Conservation (phyloP, 169 alveolate genomes). For the Plasmodium yoelii region DNA sequence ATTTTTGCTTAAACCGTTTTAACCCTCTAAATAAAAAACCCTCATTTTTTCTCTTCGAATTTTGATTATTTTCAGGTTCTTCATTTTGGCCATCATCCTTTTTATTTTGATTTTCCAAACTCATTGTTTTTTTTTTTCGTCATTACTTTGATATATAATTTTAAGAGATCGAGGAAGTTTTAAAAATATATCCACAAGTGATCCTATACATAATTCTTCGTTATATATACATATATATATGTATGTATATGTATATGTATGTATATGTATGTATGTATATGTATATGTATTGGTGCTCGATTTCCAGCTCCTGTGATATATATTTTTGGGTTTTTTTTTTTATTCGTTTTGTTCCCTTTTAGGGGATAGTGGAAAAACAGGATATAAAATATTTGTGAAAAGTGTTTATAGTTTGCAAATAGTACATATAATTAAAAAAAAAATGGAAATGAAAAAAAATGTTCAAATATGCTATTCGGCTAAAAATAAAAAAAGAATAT, state of each 20-base stretch:
- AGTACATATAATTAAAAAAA: too few species aligned
- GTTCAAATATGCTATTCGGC: too few species aligned
- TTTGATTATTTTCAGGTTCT: conserved; percentile 2
- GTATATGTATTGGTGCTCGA: neutral
- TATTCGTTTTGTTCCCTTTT: too few species aligned
- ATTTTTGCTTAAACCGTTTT: conserved; percentile 41
- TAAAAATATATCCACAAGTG: neutral
- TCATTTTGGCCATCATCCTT: conserved; percentile 3
- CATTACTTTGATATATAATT: neutral
- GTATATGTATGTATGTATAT: neutral
- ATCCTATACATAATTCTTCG: neutral
- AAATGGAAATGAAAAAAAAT: too few species aligned
- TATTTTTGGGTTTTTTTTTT: too few species aligned
- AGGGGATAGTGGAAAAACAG: too few species aligned
- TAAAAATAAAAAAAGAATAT: too few species aligned
- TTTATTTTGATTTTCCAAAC: conserved; percentile 8
- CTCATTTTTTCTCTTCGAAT: conserved; percentile 62
- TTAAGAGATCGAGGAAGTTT: neutral
- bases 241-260: neutral
- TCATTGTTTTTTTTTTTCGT: conserved; percentile 5
- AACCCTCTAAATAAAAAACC: conserved; percentile 18
- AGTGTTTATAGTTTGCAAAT: too few species aligned
- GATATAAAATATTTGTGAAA: too few species aligned
- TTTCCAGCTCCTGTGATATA: neutral
- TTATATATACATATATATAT: neutral